Evolutionary conservation across 768 basidiomycete species (phyloP), one percentile per base, ranked within the genome.

Genomic region (Strobilomyces confusus): DNA sequence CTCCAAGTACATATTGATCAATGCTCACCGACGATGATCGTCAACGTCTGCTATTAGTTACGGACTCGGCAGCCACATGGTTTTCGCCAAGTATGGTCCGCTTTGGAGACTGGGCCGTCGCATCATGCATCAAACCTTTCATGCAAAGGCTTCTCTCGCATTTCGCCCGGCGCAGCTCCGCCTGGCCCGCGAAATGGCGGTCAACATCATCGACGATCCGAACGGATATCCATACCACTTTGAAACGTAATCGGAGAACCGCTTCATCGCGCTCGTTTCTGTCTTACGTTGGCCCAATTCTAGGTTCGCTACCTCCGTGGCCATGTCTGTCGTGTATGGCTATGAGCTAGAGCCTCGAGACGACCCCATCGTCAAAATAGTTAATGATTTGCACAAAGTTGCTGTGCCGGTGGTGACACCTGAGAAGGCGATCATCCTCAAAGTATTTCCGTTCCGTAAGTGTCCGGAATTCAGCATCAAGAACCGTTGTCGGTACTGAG

Each of bases 291-390:
- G 6, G 29, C 11, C 2, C 23, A 12, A 17, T 9, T 3, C 29
- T n/a, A 72, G 74, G 38, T 58, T 66, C 29, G 59, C 73, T 12
- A 64, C 61, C 59, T 53, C 68, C 58, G 69, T 75, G 44, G 57
- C 60, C 1, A 51, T 65, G 38, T 49, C 43, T 19, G 29, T 14
- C 9, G 37, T 58, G 8, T 58, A 59, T 15, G 61, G 48, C 45
- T 59, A 64, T 23, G 51, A 59, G 9, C 48, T 56, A 15, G 29
- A 4, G 3, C 51, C 54, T 12, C 15, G 23, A n/a, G 9, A 14
- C 0, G 47, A 37, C 36, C 34, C 47, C 9, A 25, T 48, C 1
- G 25, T 48, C 5, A 17, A 17, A 47, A 4, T 25, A 1, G 26
- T 59, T 8, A 25, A 53, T 17, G 41, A 20, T 1, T 63, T 52